phyloP scores from a whole-genome alignment of 352 stramenopile species.

The Thalassiosira hispida region DNA sequence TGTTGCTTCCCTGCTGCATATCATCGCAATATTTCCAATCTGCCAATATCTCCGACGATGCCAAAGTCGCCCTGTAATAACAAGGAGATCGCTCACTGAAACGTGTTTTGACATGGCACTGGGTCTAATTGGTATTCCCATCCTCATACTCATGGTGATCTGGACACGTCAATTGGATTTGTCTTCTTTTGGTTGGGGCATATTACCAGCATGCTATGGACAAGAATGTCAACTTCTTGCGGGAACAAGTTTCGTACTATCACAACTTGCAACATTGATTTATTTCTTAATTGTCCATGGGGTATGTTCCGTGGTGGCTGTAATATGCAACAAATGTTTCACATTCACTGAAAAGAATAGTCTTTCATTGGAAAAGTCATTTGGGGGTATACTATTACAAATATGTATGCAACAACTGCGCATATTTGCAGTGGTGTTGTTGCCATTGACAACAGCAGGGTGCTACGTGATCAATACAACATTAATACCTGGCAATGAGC shows the following conservation, averaged over 20 bases:
- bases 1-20: conserved; percentile 24
- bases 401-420: conserved; percentile 8
- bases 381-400: conserved; percentile 9
- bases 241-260: conserved; percentile 39
- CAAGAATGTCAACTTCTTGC: conserved; percentile 50
- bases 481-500: conserved; percentile 4
- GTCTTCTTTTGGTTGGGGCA: not conserved
- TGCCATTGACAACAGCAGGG: conserved; percentile 11
- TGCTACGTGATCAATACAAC: conserved; percentile 10
- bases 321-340: not conserved
- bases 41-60: conserved; percentile 3
- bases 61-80: conserved; percentile 4
- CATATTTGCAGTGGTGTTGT: not conserved
- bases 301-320: conserved; percentile 9
- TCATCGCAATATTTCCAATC: conserved; percentile 22
- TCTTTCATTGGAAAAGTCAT: conserved; percentile 3
- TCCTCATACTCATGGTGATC: conserved; percentile 4
- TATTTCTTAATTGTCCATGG: conserved; percentile 35
- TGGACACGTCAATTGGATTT: conserved; percentile 7
- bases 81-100: conserved; percentile 6
- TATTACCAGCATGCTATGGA: not conserved
- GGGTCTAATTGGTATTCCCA: conserved; percentile 13
- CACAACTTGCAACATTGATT: conserved; percentile 33
- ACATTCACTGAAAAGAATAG: not conserved
- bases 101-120: conserved; percentile 9